Evolutionary conservation across 2,329 filamentous ascomycete genomes (phyloP).

Genomic region (Botryosphaeria dothidea): DNA sequence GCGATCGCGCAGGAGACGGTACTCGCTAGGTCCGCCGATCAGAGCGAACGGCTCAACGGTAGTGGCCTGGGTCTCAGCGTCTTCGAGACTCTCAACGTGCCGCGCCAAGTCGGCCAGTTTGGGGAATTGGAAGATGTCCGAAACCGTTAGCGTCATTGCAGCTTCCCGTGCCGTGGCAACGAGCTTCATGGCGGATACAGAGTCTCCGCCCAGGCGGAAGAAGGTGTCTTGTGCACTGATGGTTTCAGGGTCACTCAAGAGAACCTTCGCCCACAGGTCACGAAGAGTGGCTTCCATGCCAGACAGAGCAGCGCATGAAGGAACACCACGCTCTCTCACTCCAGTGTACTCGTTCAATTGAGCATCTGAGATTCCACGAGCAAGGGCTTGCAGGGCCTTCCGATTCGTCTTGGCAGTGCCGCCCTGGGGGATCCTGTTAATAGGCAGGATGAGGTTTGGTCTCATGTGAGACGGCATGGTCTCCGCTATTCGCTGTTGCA

Average conservation of each 20-base stretch:
- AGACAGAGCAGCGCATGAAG: background rate
- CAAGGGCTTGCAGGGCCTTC: no score
- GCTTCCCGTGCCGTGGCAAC: background rate
- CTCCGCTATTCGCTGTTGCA: no score
- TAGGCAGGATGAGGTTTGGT: no score
- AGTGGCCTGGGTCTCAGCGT: background rate
- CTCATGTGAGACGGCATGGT: no score
- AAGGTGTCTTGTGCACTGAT: conserved; percentile 41
- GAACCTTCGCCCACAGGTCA: conserved; percentile 6
- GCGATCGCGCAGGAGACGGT: background rate
- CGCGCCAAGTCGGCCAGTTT: conserved; percentile 21
- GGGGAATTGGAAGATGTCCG: conserved; percentile 25
- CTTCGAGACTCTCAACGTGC: background rate
- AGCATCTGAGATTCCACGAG: no score
- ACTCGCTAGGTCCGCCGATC: conserved; percentile 17
- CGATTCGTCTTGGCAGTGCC: no score
- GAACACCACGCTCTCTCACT: no score
- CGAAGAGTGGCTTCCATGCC: background rate
- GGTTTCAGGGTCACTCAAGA: background rate
- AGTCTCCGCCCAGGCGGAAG: conserved; percentile 44
- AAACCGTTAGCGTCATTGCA: conserved; percentile 22
- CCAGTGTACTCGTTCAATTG: background rate
- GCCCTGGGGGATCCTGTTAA: no score
- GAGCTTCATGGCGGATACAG: conserved; percentile 18
- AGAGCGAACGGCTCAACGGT: conserved; percentile 21